phyloP scores from a whole-genome alignment of 345 rosid species.

The Erucastrum elatum region DNA sequence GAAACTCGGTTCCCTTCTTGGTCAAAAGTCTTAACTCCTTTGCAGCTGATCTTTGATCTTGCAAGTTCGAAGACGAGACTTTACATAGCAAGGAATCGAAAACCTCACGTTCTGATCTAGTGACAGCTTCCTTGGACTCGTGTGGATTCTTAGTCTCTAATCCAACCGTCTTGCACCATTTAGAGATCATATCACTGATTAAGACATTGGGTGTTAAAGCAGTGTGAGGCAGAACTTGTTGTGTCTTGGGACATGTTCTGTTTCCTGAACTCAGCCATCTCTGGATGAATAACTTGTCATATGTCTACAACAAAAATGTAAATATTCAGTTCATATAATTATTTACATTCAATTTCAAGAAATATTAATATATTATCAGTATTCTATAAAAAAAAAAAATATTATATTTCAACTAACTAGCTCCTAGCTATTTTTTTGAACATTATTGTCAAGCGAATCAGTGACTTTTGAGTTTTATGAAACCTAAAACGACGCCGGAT shows the following conservation, averaged over 20 bases:
- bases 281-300: conserved; percentile 73
- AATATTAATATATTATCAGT: not conserved
- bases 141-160: conserved; percentile 47
- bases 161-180: conserved; percentile 80
- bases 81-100: conserved; percentile 66
- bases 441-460: not conserved
- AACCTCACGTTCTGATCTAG: conserved; percentile 61
- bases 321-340: not conserved
- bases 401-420: not conserved
- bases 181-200: conserved; percentile 73
- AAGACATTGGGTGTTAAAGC: conserved; percentile 69
- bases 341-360: not conserved
- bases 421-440: not conserved
- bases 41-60: conserved; percentile 78
- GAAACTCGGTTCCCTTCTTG: conserved; percentile 67
- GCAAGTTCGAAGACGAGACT: conserved; percentile 44
- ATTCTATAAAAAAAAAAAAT: too few species aligned
- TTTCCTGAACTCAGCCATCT: conserved; percentile 87
- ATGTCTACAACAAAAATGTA: conserved; percentile 60
- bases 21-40: conserved; percentile 76
- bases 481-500: not conserved
- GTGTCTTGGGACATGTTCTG: conserved; percentile 79
- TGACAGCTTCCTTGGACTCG: conserved; percentile 47
- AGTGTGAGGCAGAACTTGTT: conserved; percentile 80
- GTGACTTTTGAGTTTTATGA: not conserved